These are phyloP conservation scores for Dipteronia sinensis DNA, from an alignment of 345 rosid species.

Conservation along the genomic window DNA sequence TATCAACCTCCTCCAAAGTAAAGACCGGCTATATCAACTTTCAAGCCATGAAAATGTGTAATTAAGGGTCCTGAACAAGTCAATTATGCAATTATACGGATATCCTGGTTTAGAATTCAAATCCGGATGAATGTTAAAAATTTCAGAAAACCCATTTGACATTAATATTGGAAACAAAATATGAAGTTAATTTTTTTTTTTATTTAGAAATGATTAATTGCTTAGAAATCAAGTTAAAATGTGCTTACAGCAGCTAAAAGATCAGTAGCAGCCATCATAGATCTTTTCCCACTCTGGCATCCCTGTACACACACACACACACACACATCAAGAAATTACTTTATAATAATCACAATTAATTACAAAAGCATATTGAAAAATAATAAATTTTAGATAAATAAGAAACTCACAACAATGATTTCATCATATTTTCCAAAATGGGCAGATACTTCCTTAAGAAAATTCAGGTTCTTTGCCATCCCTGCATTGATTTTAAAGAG, in stretches of 20 bases:
- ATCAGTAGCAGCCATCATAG: slow-evolving; percentile 79
- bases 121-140: too few relatives aligned
- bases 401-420: slow-evolving; percentile 67
- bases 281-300: slow-evolving; percentile 71
- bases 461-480: slow-evolving; percentile 64
- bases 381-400: neutral
- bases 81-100: too few relatives aligned
- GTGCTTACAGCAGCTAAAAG: slow-evolving; percentile 71
- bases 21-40: neutral
- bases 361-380: neutral
- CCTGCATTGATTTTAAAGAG: slow-evolving; percentile 37
- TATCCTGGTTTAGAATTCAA: too few relatives aligned
- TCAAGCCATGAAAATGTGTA: neutral
- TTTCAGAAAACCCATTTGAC: too few relatives aligned
- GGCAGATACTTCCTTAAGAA: slow-evolving; percentile 58
- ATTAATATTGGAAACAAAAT: too few relatives aligned
- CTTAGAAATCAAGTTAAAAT: neutral
- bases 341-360: neutral
- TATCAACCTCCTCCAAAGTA: neutral
- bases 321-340: neutral
- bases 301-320: slow-evolving; percentile 50
- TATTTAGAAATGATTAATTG: neutral
- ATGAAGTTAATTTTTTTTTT: too few relatives aligned
- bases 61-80: too few relatives aligned
- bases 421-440: slow-evolving; percentile 74